Base-by-base conservation (phyloP, 371 early-diverging fungal species). In the Lichtheimia ramosa region DNA sequence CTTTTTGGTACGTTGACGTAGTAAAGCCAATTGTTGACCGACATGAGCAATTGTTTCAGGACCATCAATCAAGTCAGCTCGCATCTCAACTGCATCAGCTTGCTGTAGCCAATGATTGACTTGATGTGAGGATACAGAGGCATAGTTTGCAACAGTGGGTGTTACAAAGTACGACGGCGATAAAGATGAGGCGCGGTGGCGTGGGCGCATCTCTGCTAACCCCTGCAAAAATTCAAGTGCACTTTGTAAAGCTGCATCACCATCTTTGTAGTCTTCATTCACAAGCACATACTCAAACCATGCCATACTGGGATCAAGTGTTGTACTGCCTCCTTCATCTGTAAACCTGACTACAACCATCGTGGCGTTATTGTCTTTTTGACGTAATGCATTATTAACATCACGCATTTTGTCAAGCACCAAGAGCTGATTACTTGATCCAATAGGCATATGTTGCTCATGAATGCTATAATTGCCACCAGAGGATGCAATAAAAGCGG, bases 1-100 rank as follows among this genome's bases (percentile, higher is more conserved):
- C 50, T 28, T 24, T 1, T 48, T 6, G 3, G 25, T 15, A 13
- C 41, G 18, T n/a, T 51, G 65, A 12, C 72, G 68, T 21, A 72
- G 41, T 41, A 52, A 25, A 3, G 64, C 63, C 8, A 72, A 48
- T 28, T 72, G 69, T 0, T n/a, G 23, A 13, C 69, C 72, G 10
- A 63, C 51, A 7, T 43, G 58, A 10, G 41, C 62, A 0, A 64
- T 43, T 14, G 40, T 28, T n/a, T 64, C 49, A 12, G 69, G 69
- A 6, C 70, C 61, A 0, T 64, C 46, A 28, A 97, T 73, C 43
- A 94, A 71, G 64, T 97, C 97, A 0, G 90, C 96, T n/a, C 97
- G 89, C 51, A 95, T 78, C 81, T 97, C 97, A 20, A 97, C 74
- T 6, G 93, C 95, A 58, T 93, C 89, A 0, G 86, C 78, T 4